Base-by-base conservation (phyloP, 139 green algal genomes). In the Parachlorella kessleri region DNA sequence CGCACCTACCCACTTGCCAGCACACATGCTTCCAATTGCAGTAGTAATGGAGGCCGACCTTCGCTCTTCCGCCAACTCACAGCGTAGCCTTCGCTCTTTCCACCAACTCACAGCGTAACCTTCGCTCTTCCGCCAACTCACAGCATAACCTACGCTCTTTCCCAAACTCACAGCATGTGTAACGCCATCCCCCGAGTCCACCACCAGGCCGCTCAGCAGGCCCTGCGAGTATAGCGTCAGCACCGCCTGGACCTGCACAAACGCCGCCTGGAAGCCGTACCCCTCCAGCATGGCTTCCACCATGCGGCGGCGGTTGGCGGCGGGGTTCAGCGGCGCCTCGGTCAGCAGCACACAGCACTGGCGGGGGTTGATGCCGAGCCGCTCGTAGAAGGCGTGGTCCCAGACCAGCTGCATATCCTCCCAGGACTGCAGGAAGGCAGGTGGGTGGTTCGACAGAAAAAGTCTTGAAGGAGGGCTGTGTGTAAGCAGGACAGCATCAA, bases 171-270 rank as follows among this genome's bases (percentile, higher is more conserved):
- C 93, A n/a, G 85, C 88, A 67, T 97, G 93, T 0, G 90, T 92
- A 0, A 94, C 90, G 28, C 90, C 91, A 41, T 96, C 92, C 0
- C 94, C 94, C 2, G 77, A 88, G 76, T 97, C 93, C 71, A 97
- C 67, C 10, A 96, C 93, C 30, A 97, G 82, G 0, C 94, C 94
- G 1, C 89, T 97, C 67, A 95, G 83, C 66, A 94, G 81, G 2
- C 90, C 89, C 78, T 94, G 87, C 1, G 88, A 84, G 81, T 97
- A 97, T 18, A 97, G 82, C 28, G 93, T 95, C 2, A 97, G 89
- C 35, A 95, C 91, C 4, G 93, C 91, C 77, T 97, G 93, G n/a
- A 94, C 81, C 76, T 97, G 93, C 53, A 59, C 48, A 59, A 59
- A 59, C 21, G 48, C 48, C 14, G 39, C 81, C 42, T 72, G 39